Base-by-base conservation (phyloP, 495 filamentous ascomycete species). In the Penicillium lividum region DNA sequence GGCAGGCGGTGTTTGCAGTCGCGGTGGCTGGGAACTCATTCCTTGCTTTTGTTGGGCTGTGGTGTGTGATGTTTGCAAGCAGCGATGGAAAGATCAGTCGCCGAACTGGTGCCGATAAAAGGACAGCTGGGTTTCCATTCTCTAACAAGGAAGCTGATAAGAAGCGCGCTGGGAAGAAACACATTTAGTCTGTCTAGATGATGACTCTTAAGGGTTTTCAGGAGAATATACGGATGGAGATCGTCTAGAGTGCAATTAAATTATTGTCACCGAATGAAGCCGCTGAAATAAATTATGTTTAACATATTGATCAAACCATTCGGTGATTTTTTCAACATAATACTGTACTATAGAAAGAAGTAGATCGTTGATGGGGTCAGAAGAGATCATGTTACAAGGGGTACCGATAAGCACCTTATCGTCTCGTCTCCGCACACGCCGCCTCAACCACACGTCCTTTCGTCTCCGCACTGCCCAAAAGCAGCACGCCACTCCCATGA, bases 111-210 rank as follows among this genome's bases (percentile, higher is more conserved):
- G 88, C 84, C 5, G 91, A 94, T 68, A 90, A 91, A 77, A 80
- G 89, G 66, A 91, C 84, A 13, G 84, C 87, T 57, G 88, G 89
- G 28, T 96, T 87, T 66, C 92, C 91, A n/a, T 95, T 82, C 63
- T 63, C 62, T 31, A 82, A 82, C 54, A 57, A 60, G 1, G 77
- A 80, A 57, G 84, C 83, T 49, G 81, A 78, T 48, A 88, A 86
- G 74, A 83, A 78, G 73, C 79, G 77, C 66, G 63, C 58, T 25
- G 76, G 67, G 51, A 77, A 75, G 68, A 82, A 78, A 67, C 46
- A 51, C n/a, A 53, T 62, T 45, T 73, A 58, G 30, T 29, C 50
- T 25, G n/a, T 31, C 22, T 45, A 2, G 6, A 11, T 9, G 22
- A 13, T 51, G 29, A 7, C 9, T 33, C 10, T 33, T 6, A 33